Conservation (phyloP, 306 rosid species). For the Fragaria iinumae region DNA sequence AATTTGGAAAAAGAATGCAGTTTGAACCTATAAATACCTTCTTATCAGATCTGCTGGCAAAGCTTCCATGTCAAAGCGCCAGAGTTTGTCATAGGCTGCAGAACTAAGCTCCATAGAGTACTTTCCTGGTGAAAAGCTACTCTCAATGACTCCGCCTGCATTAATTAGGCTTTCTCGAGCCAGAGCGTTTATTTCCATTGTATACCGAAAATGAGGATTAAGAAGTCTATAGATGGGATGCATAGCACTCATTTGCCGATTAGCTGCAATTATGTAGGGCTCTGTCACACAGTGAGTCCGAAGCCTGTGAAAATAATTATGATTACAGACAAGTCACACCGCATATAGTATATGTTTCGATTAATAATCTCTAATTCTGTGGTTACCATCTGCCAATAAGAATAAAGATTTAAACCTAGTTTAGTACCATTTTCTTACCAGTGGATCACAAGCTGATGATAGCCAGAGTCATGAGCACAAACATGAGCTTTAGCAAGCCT, state of each 20-base stretch:
- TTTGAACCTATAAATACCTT: slow-evolving; percentile 21
- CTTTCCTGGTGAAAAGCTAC: slow-evolving; percentile 28
- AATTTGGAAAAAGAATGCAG: no score
- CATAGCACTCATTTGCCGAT: slow-evolving; percentile 37
- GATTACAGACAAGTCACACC: neutral
- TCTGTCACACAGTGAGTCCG: slow-evolving; percentile 34
- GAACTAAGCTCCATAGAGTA: slow-evolving; percentile 36
- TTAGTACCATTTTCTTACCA: slow-evolving; percentile 13
- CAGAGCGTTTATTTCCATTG: slow-evolving; percentile 41
- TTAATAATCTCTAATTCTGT: no score
- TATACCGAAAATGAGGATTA: slow-evolving; percentile 44
- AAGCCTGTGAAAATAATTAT: slow-evolving; percentile 21
- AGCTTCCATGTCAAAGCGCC: slow-evolving; percentile 42
- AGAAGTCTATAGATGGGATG: slow-evolving; percentile 39
- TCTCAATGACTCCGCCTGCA: slow-evolving; percentile 38
- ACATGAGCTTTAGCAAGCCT: slow-evolving; percentile 42
- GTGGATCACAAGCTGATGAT: slow-evolving; percentile 39
- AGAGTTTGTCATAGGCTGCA: slow-evolving; percentile 29
- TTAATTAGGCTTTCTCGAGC: slow-evolving; percentile 35
- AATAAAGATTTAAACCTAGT: neutral
- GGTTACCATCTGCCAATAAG: neutral
- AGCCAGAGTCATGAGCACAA: slow-evolving; percentile 38
- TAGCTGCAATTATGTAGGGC: slow-evolving; percentile 34
- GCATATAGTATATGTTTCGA: no score
- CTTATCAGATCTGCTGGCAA: slow-evolving; percentile 42